Percentiles rank a stretch among this genome's conserved stretches.
Conservation (phyloP, 2,329 filamentous ascomycete species). For the Xenoacremonium recifei region DNA sequence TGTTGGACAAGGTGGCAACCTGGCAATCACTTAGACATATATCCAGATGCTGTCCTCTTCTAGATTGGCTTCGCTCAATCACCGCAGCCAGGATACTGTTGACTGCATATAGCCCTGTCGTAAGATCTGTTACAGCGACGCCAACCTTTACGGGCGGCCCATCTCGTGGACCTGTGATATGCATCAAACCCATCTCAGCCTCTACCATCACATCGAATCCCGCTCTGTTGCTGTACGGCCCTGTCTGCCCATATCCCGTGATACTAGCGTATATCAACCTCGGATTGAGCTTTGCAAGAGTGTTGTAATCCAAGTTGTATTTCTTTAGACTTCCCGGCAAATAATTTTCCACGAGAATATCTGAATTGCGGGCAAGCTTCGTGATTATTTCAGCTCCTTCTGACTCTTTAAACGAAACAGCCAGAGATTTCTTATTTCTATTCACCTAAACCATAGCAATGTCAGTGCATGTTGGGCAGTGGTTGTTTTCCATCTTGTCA, state of each 20-base stretch:
- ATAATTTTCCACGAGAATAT: constrained; percentile 96
- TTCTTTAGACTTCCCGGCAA: constrained; percentile 86
- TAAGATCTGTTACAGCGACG: constrained; percentile 93
- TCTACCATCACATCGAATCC: constrained; percentile 99
- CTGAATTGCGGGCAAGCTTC: constrained; percentile 77
- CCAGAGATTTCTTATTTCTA: constrained; percentile 94
- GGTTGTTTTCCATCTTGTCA: too few relatives aligned
- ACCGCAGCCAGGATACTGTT: constrained; percentile 95
- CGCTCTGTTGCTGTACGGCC: constrained; percentile 80
- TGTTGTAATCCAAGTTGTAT: constrained; percentile 86
- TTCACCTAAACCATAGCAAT: too few relatives aligned
- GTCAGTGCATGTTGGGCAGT: too few relatives aligned
- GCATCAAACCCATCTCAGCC: constrained; percentile 97
- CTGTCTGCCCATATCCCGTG: constrained; percentile 94
- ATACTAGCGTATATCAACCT: constrained; percentile 91
- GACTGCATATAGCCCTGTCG: constrained; percentile 90
- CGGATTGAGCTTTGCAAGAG: constrained; percentile 78
- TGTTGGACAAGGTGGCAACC: constrained; percentile 87
- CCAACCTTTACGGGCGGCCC: constrained; percentile 95
- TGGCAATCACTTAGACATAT: constrained; percentile 91
- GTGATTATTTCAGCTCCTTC: constrained; percentile 85
- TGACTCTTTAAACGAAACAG: constrained; percentile 83
- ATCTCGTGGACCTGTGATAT: constrained; percentile 88
- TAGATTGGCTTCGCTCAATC: constrained; percentile 69
- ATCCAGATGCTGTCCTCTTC: constrained; percentile 88